Percentiles rank a stretch among this genome's conserved stretches.
Evolutionary conservation across 2,329 filamentous ascomycete genomes (phyloP).

Genomic region (Pestalotiopsis sp.): DNA sequence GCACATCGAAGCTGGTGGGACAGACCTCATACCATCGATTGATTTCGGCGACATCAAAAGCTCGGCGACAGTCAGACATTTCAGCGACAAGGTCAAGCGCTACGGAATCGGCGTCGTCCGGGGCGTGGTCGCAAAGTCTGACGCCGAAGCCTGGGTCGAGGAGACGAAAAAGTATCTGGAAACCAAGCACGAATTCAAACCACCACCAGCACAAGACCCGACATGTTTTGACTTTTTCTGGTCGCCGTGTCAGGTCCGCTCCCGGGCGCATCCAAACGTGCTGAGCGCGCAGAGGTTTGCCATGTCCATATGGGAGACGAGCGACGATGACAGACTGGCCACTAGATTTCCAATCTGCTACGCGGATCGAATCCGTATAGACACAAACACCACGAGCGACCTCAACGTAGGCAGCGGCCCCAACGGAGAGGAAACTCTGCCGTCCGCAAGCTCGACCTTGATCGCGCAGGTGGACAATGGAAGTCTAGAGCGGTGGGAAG

Average conservation of each 20-base stretch:
- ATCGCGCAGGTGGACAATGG: constrained; percentile 74
- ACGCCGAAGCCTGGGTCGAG: constrained; percentile 61
- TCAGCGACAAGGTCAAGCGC: constrained; percentile 59
- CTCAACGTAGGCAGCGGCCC: constrained; percentile 29
- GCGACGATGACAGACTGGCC: constrained; percentile 57
- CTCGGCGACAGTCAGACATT: constrained; percentile 51
- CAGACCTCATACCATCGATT: constrained; percentile 58
- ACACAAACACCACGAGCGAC: constrained; percentile 50
- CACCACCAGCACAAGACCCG: constrained; percentile 63
- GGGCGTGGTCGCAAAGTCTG: constrained; percentile 60
- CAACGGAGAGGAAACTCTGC: constrained; percentile 29
- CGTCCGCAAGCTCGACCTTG: constrained; percentile 43
- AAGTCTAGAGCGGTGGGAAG: constrained; percentile 73
- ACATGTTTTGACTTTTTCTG: constrained; percentile 76
- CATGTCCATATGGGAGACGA: constrained; percentile 66
- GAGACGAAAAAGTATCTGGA: constrained; percentile 63
- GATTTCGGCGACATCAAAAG: constrained; percentile 54
- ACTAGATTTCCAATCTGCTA: constrained; percentile 67
- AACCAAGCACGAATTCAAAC: constrained; percentile 49
- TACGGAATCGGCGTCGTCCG: constrained; percentile 68
- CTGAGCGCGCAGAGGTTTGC: constrained; percentile 67
- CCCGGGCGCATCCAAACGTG: constrained; percentile 67
- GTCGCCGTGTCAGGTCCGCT: constrained; percentile 70
- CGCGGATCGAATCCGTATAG: constrained; percentile 69
- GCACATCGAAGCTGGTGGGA: constrained; percentile 52